Percentiles rank a stretch among this genome's conserved stretches.
Evolutionary conservation across 441 rosid species (phyloP).

Genomic region (Omphalea diandra): DNA sequence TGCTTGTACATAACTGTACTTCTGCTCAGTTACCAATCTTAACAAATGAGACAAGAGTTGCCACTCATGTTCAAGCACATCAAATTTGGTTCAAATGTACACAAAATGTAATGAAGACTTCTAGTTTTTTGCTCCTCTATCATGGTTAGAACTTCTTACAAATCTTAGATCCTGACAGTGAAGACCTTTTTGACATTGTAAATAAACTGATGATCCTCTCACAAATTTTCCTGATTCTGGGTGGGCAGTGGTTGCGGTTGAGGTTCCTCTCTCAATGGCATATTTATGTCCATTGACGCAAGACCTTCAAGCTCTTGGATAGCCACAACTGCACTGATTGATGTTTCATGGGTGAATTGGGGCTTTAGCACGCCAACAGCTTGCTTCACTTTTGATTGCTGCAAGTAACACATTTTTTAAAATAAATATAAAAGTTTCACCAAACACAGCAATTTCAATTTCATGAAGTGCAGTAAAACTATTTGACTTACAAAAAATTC

Average conservation of each 20-base stretch:
- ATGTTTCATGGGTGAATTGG: constrained; percentile 39
- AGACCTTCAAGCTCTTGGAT: constrained; percentile 67
- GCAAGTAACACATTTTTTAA: constrained; percentile 26
- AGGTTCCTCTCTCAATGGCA: constrained; percentile 39
- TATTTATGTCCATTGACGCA: constrained; percentile 42
- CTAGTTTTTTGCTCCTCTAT: constrained; percentile 1
- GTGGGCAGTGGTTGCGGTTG: not conserved
- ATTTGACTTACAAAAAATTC: constrained; percentile 63
- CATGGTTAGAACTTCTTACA: constrained; percentile 45
- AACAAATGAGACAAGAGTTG: constrained; percentile 3
- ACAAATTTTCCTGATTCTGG: constrained; percentile 19
- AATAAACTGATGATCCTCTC: constrained; percentile 21
- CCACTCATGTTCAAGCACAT: constrained; percentile 8
- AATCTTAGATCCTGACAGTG: constrained; percentile 12
- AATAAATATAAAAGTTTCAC: not conserved
- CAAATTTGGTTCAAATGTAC: constrained; percentile 13
- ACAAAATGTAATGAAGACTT: constrained; percentile 5
- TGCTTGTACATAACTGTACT: not conserved
- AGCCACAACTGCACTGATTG: constrained; percentile 41
- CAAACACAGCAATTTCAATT: not conserved
- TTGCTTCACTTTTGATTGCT: constrained; percentile 71
- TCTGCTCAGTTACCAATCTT: not conserved
- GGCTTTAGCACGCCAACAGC: constrained; percentile 53
- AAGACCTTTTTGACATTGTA: constrained; percentile 10
- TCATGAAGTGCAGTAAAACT: not conserved